These are phyloP conservation scores for Ophiostoma angusticollis DNA, from an alignment of 2,329 filamentous ascomycete genomes.

Conservation along the genomic window DNA sequence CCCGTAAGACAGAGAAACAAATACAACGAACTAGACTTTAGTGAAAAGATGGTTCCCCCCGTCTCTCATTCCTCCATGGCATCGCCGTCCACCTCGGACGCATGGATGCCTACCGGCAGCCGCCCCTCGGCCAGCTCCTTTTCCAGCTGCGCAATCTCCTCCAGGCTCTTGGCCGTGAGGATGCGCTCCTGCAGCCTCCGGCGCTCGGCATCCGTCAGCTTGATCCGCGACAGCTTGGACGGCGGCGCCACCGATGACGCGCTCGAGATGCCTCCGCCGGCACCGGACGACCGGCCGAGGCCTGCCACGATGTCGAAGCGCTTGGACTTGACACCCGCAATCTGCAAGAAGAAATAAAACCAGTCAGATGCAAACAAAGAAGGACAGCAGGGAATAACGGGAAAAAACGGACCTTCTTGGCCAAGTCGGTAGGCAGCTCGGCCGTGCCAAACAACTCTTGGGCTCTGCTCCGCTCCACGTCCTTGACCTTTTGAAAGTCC, in stretches of 20 bases:
- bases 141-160: slow-evolving; percentile 82
- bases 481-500: slow-evolving; percentile 84
- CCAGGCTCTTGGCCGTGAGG: slow-evolving; percentile 72
- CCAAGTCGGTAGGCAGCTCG: slow-evolving; percentile 67
- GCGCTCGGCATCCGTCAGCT: slow-evolving; percentile 80
- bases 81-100: slow-evolving; percentile 32
- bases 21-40: background rate
- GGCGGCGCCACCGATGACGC: slow-evolving; percentile 28
- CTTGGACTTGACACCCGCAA: slow-evolving; percentile 73
- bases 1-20: background rate
- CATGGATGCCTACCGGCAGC: slow-evolving; percentile 57
- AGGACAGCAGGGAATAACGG: background rate
- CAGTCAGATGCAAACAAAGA: no score
- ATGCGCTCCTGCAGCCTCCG: slow-evolving; percentile 77
- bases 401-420: slow-evolving; percentile 60
- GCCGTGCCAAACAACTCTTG: slow-evolving; percentile 70
- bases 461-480: slow-evolving; percentile 65
- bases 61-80: slow-evolving; percentile 45
- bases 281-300: slow-evolving; percentile 24
- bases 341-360: no score
- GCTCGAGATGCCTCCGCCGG: slow-evolving; percentile 13
- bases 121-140: slow-evolving; percentile 84
- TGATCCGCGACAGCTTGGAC: slow-evolving; percentile 61
- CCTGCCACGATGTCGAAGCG: slow-evolving; percentile 48
- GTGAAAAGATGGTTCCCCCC: background rate